phyloP scores from a whole-genome alignment of 208 protist genomes.

The Acanthamoeba quina region DNA sequence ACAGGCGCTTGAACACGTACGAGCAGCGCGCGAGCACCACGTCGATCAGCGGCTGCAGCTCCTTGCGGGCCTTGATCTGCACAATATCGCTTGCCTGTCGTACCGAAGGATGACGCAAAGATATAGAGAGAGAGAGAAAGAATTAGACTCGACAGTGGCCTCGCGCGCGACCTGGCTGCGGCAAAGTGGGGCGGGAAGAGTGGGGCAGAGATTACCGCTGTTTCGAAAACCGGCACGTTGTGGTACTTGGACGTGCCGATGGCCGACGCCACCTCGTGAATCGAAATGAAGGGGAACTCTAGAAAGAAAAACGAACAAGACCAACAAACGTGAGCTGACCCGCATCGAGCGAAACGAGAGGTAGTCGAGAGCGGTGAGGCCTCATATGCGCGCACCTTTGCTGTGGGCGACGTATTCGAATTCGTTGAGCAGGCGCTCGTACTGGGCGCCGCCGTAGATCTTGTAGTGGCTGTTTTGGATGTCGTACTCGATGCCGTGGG shows the following conservation, averaged over 20 bases:
- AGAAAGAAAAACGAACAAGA: neutral
- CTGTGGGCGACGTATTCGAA: slow-evolving; percentile 87
- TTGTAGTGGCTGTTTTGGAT: slow-evolving; percentile 83
- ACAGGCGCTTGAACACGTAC: slow-evolving; percentile 83
- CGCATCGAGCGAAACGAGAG: too few relatives aligned
- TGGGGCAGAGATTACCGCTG: slow-evolving; percentile 71
- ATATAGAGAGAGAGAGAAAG: neutral
- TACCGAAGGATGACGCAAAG: slow-evolving; percentile 43
- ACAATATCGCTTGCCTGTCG: slow-evolving; percentile 74
- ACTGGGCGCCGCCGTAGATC: slow-evolving; percentile 86
- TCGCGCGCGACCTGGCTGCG: neutral
- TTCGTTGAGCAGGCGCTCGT: slow-evolving; percentile 85
- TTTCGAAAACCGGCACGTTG: slow-evolving; percentile 84
- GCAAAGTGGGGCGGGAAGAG: neutral
- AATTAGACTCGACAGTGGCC: neutral
- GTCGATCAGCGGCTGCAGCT: slow-evolving; percentile 83
- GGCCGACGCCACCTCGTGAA: slow-evolving; percentile 85
- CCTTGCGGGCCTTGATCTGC: slow-evolving; percentile 75
- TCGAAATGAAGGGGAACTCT: slow-evolving; percentile 85
- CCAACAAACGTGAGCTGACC: neutral
- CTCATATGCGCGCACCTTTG: neutral
- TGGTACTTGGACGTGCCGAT: slow-evolving; percentile 84
- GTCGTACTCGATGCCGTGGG: slow-evolving; percentile 77
- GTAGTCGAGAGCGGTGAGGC: neutral
- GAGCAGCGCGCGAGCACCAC: slow-evolving; percentile 75